These are phyloP conservation scores for Lactarius sanguifluus DNA, from an alignment of 768 basidiomycete species.

Conservation along the genomic window DNA sequence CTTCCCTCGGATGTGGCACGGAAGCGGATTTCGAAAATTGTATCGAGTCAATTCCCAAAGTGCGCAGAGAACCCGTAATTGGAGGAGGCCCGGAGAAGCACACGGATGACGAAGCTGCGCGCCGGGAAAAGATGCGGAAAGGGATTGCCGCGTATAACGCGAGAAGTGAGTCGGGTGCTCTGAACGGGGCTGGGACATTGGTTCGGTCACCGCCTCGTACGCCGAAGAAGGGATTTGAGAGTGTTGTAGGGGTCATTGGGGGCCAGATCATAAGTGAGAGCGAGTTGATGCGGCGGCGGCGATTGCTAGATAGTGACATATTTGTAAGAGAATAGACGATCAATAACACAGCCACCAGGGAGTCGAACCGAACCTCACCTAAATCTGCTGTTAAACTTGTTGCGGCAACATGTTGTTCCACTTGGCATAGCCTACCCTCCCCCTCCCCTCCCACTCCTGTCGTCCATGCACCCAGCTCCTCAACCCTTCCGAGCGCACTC, in stretches of 20 bases:
- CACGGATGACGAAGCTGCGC: constrained; percentile 31
- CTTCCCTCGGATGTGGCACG: constrained; percentile 44
- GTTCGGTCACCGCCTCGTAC: constrained; percentile 22
- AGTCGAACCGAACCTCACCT: constrained; percentile 20
- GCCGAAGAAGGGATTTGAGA: constrained; percentile 24
- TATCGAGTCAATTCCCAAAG: constrained; percentile 71
- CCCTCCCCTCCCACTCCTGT: constrained; percentile 22
- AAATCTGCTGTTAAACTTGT: constrained; percentile 28
- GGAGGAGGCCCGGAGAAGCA: constrained; percentile 28
- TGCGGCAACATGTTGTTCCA: constrained; percentile 20
- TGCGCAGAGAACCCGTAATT: constrained; percentile 35
- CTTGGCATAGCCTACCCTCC: constrained; percentile 16
- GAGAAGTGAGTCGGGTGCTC: background rate
- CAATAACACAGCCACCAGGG: constrained; percentile 23
- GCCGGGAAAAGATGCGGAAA: constrained; percentile 19
- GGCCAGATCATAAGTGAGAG: constrained; percentile 75
- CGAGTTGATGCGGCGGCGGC: constrained; percentile 74
- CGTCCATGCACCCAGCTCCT: constrained; percentile 27
- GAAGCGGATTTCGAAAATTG: constrained; percentile 67
- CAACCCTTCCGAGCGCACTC: constrained; percentile 25
- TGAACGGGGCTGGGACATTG: background rate
- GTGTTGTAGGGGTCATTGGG: constrained; percentile 50
- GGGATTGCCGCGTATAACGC: constrained; percentile 12
- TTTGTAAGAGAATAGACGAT: constrained; percentile 38
- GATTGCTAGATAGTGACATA: constrained; percentile 74